Evolutionary conservation across 192 early-diverging fungal species (phyloP).

Genomic region (Backusella luteola): DNA sequence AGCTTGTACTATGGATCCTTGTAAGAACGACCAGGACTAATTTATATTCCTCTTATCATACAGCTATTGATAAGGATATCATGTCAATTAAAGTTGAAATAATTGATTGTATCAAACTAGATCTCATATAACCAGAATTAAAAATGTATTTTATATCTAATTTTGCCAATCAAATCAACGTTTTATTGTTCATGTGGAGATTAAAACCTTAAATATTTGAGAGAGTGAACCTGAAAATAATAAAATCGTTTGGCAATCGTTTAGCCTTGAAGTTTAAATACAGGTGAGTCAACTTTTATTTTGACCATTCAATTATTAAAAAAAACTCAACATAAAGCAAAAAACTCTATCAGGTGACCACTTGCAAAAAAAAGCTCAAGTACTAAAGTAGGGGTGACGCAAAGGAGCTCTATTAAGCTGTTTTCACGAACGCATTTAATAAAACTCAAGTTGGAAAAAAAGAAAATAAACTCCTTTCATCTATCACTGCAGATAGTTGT

Average conservation of each 20-base stretch:
- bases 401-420: not conserved
- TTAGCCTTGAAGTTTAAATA: not conserved
- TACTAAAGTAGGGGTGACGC: not conserved
- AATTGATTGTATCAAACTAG: not conserved
- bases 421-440: not conserved
- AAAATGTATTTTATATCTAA: not conserved
- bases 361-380: not conserved
- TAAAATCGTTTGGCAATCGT: not conserved
- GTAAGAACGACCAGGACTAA: not conserved
- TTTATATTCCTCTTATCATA: not conserved
- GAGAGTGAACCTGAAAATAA: not conserved
- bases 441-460: conserved; percentile 1
- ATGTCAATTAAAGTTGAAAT: not conserved
- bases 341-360: not conserved
- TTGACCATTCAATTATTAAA: not conserved
- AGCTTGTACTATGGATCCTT: not conserved
- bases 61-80: not conserved
- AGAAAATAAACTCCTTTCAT: not conserved
- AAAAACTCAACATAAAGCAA: not conserved
- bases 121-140: not conserved
- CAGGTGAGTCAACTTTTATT: not conserved
- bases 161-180: not conserved
- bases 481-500: not conserved
- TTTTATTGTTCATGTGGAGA: not conserved
- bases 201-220: not conserved